Percentiles rank a stretch among this genome's conserved stretches.
These are phyloP conservation scores for Melaleuca quinquenervia DNA, from an alignment of 345 rosid species.

Conservation along the genomic window DNA sequence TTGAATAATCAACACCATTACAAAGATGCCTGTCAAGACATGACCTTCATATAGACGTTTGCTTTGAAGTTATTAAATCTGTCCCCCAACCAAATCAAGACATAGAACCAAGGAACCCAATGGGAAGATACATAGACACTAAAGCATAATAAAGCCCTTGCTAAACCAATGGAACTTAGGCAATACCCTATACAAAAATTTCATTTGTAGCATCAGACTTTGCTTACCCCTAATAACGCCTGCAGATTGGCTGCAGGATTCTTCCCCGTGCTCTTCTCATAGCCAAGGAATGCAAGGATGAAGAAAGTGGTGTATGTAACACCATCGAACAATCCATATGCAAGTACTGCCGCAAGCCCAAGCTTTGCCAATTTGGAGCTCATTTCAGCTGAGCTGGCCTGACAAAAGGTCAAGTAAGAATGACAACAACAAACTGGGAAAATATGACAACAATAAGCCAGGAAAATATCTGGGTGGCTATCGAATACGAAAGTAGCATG, in stretches of 20 bases:
- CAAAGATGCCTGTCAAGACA: neutral
- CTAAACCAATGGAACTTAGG: neutral
- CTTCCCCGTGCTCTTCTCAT: constrained; percentile 27
- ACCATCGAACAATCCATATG: constrained; percentile 28
- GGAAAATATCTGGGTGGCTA: neutral
- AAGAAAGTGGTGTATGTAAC: constrained; percentile 26
- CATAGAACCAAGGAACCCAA: neutral
- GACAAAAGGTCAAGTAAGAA: neutral
- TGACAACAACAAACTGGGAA: neutral
- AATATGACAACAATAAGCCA: too few species aligned
- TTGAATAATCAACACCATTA: neutral
- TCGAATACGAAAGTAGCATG: neutral
- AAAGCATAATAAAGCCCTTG: neutral
- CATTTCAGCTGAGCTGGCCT: constrained; percentile 13
- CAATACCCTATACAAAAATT: neutral
- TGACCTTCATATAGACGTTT: neutral
- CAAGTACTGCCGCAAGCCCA: constrained; percentile 32
- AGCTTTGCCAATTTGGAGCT: constrained; percentile 25
- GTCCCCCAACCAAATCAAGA: neutral
- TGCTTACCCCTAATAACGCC: constrained; percentile 21
- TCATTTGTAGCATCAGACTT: neutral
- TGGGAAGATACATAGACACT: neutral
- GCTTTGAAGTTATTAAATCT: neutral
- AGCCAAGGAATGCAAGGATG: constrained; percentile 25
- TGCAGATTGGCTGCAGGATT: constrained; percentile 33